Conservation (phyloP, 345 rosid species). For the Kandelia obovata region DNA sequence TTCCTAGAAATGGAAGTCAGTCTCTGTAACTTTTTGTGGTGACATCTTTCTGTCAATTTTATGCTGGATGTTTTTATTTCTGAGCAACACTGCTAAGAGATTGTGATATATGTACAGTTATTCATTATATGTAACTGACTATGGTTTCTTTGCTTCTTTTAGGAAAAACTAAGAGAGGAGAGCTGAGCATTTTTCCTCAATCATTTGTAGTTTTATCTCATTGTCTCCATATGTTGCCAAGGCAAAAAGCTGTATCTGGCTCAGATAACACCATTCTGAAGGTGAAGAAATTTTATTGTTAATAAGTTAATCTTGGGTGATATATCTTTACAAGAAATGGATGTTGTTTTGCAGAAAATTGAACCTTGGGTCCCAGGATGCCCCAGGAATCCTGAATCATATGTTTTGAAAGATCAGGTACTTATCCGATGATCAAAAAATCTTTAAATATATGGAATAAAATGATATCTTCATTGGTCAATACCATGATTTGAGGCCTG, state of each 20-base stretch:
- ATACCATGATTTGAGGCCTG: background rate
- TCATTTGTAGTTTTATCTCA: conserved; percentile 65
- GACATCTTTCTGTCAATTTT: no score
- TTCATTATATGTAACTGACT: background rate
- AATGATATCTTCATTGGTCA: background rate
- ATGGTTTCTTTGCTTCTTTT: background rate
- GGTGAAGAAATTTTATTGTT: conserved; percentile 33
- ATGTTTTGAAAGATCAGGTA: conserved; percentile 93
- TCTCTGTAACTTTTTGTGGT: no score
- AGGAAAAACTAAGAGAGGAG: conserved; percentile 96
- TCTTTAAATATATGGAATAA: background rate
- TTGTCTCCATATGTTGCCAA: conserved; percentile 97
- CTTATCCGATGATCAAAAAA: background rate
- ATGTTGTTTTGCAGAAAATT: conserved; percentile 47
- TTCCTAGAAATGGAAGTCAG: no score
- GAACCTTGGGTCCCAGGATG: conserved; percentile 68
- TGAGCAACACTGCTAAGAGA: background rate
- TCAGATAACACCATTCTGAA: conserved; percentile 42
- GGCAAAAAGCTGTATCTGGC: conserved; percentile 52
- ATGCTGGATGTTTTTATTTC: background rate
- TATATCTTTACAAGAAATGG: conserved; percentile 8
- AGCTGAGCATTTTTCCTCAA: conserved; percentile 75
- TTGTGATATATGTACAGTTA: background rate
- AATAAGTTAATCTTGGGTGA: background rate
- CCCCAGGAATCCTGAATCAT: conserved; percentile 73